Evolutionary conservation across 2,329 filamentous ascomycete species (phyloP).

Genomic region (Cylindrodendrum hubeiense): DNA sequence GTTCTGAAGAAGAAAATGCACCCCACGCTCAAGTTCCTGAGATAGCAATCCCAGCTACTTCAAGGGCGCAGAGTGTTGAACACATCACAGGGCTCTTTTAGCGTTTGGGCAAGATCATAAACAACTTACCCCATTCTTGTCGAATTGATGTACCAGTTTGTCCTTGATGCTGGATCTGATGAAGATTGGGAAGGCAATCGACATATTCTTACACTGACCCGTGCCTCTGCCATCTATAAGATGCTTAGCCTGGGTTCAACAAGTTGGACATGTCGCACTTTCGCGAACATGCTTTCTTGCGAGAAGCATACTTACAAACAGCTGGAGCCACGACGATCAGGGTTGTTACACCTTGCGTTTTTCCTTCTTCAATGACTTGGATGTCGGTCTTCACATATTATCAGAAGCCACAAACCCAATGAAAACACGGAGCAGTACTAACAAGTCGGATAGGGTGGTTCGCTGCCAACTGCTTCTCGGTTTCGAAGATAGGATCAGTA

Average conservation of each 20-base stretch:
- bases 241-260: background rate
- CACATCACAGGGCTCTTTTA: background rate
- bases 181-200: constrained; percentile 48
- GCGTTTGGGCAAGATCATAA: background rate
- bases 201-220: constrained; percentile 50
- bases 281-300: too few species aligned
- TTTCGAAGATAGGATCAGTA: constrained; percentile 44
- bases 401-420: background rate
- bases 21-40: background rate
- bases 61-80: background rate
- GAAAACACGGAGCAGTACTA: background rate
- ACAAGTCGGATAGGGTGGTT: constrained; percentile 46
- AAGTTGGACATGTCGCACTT: background rate
- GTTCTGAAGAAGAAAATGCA: background rate
- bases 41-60: background rate
- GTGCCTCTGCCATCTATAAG: constrained; percentile 48
- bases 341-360: constrained; percentile 44
- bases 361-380: constrained; percentile 44
- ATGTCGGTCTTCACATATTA: constrained; percentile 42
- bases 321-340: constrained; percentile 45
- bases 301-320: constrained; percentile 42
- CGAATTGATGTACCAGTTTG: constrained; percentile 49
- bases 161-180: constrained; percentile 45
- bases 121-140: constrained; percentile 46
- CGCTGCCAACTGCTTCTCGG: constrained; percentile 45